Percentiles rank a stretch among this genome's conserved stretches.
phyloP scores from a whole-genome alignment of 1,284 basidiomycete genomes.

The Melanopsichium pennsylvanicum region DNA sequence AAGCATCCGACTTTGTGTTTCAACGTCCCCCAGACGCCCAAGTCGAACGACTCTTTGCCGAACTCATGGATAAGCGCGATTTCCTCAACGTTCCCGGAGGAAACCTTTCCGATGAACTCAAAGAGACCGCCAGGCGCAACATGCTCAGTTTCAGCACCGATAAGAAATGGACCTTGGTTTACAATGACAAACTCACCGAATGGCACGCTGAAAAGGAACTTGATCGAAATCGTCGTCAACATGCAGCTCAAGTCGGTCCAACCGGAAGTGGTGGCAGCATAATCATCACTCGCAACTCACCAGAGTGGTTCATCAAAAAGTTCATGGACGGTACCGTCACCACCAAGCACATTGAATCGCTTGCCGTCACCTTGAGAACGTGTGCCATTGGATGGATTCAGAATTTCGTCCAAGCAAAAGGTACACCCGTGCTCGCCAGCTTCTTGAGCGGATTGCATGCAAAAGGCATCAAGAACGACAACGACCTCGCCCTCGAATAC shows the following conservation, averaged over 20 bases:
- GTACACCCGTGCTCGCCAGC: slow-evolving; percentile 83
- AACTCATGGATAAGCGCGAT: slow-evolving; percentile 64
- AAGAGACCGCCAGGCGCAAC: slow-evolving; percentile 54
- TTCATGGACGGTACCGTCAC: slow-evolving; percentile 87
- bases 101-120: slow-evolving; percentile 53
- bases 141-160: slow-evolving; percentile 68
- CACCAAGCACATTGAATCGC: slow-evolving; percentile 77
- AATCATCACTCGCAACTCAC: slow-evolving; percentile 64
- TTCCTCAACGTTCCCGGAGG: slow-evolving; percentile 59
- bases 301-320: slow-evolving; percentile 79
- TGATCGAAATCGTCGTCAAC: slow-evolving; percentile 48
- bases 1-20: slow-evolving; percentile 50
- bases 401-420: slow-evolving; percentile 71
- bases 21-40: slow-evolving; percentile 55
- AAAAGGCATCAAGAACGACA: slow-evolving; percentile 66
- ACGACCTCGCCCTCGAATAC: slow-evolving; percentile 80
- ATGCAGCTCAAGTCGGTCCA: slow-evolving; percentile 69
- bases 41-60: slow-evolving; percentile 63
- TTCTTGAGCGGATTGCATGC: slow-evolving; percentile 68
- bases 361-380: slow-evolving; percentile 79
- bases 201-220: slow-evolving; percentile 71
- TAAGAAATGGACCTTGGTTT: slow-evolving; percentile 92
- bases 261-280: slow-evolving; percentile 66
- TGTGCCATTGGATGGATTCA: slow-evolving; percentile 66
- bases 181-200: slow-evolving; percentile 81